Conservation (phyloP, 495 filamentous ascomycete genomes). For the Aspergillus olivimuriae region DNA sequence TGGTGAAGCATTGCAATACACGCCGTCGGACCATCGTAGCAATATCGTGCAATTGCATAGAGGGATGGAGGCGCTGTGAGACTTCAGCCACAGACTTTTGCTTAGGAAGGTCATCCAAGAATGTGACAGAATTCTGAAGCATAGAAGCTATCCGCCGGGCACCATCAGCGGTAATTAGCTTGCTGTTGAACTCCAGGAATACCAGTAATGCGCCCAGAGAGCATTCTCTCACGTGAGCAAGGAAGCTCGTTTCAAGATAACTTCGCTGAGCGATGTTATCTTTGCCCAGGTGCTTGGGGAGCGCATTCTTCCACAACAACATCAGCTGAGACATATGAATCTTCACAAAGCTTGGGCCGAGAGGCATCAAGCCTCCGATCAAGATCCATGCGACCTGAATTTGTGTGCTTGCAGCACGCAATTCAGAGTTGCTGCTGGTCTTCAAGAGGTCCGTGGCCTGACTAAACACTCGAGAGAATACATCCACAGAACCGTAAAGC, state of each 20-base stretch:
- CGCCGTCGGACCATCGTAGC: conserved; percentile 89
- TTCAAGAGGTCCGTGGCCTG: conserved; percentile 91
- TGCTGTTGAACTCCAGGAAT: conserved; percentile 91
- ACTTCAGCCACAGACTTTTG: conserved; percentile 89
- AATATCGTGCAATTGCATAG: conserved; percentile 84
- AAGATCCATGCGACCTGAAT: conserved; percentile 98
- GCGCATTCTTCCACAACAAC: conserved; percentile 94
- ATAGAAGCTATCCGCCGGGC: conserved; percentile 87
- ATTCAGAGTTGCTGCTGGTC: conserved; percentile 82
- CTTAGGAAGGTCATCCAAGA: conserved; percentile 71
- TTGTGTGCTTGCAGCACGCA: conserved; percentile 87
- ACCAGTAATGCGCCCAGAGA: conserved; percentile 84
- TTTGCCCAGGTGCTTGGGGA: conserved; percentile 87
- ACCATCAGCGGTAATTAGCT: conserved; percentile 86
- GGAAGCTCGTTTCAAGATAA: conserved; percentile 80
- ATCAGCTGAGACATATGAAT: conserved; percentile 94
- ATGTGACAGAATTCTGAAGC: conserved; percentile 92
- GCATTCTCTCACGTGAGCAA: conserved; percentile 93
- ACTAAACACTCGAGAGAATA: conserved; percentile 84
- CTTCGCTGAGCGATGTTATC: conserved; percentile 79
- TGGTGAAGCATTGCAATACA: conserved; percentile 90
- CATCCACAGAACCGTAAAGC: conserved; percentile 89
- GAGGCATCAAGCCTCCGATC: conserved; percentile 91
- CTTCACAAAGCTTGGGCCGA: conserved; percentile 98
- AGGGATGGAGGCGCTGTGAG: conserved; percentile 73